phyloP scores from a whole-genome alignment of 2,329 filamentous ascomycete species.

The Bipolaris cookei region DNA sequence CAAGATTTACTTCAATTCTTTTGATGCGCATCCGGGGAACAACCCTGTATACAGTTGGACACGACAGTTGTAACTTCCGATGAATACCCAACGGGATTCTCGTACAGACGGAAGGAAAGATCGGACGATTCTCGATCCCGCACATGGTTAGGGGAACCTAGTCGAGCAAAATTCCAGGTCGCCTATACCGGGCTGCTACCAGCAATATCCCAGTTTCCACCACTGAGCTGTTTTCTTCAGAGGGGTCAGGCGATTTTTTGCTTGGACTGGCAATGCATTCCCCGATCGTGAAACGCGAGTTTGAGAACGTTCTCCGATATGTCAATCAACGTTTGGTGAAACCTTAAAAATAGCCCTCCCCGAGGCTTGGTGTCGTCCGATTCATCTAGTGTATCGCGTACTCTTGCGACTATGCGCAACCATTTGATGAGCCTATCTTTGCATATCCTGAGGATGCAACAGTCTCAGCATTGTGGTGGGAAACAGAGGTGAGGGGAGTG shows the following conservation, averaged over 20 bases:
- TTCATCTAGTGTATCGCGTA: constrained; percentile 15
- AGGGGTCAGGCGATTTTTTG: not conserved
- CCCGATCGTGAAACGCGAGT: constrained; percentile 24
- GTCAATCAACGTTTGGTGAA: constrained; percentile 35
- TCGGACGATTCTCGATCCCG: constrained; percentile 9
- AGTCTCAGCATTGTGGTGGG: constrained; percentile 3
- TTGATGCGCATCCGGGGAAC: constrained; percentile 6
- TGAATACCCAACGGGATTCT: constrained; percentile 9
- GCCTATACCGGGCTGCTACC: constrained; percentile 1
- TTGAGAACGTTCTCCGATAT: constrained; percentile 30
- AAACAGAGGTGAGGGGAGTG: not conserved
- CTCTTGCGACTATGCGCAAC: constrained; percentile 4
- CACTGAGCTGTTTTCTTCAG: constrained; percentile 2
- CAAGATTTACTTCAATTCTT: not conserved
- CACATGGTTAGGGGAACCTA: constrained; percentile 6
- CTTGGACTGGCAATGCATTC: constrained; percentile 15
- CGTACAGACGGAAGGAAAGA: not conserved
- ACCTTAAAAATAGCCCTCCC: constrained; percentile 22
- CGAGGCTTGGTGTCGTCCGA: constrained; percentile 17
- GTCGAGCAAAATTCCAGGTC: constrained; percentile 3
- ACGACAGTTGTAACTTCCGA: constrained; percentile 19
- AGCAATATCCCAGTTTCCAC: constrained; percentile 3
- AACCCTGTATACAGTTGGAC: constrained; percentile 13
- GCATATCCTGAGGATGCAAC: constrained; percentile 3
- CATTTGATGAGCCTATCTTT: not conserved